Evolutionary conservation across 2,329 filamentous ascomycete species (phyloP).

Genomic region (Ceratocystis destructans): DNA sequence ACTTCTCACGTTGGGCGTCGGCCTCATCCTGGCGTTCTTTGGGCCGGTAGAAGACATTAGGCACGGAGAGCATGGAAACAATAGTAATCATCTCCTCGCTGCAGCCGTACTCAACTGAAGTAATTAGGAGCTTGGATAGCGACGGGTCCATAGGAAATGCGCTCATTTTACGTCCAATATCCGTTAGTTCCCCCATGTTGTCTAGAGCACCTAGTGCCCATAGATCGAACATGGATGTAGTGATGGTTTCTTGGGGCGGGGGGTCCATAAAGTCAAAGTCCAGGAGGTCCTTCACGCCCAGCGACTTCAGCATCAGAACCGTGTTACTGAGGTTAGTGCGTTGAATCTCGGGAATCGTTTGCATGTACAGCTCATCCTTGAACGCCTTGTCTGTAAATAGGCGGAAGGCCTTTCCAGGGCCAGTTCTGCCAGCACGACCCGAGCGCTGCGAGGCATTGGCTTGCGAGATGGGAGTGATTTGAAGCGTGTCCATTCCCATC

Average conservation of each 20-base stretch:
- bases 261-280: slow-evolving; percentile 99
- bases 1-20: slow-evolving; percentile 89
- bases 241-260: slow-evolving; percentile 93
- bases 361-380: slow-evolving; percentile 89
- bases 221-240: slow-evolving; percentile 90
- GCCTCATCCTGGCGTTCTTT: slow-evolving; percentile 96
- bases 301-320: slow-evolving; percentile 80
- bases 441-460: slow-evolving; percentile 90
- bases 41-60: slow-evolving; percentile 90
- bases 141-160: slow-evolving; percentile 97
- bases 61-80: slow-evolving; percentile 93
- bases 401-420: slow-evolving; percentile 87
- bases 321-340: slow-evolving; percentile 92
- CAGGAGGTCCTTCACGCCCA: slow-evolving; percentile 83
- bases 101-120: slow-evolving; percentile 75
- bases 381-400: slow-evolving; percentile 90
- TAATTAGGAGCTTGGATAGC: slow-evolving; percentile 87
- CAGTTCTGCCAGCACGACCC: slow-evolving; percentile 84
- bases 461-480: slow-evolving; percentile 94
- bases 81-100: slow-evolving; percentile 98
- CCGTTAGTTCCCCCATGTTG: slow-evolving; percentile 83
- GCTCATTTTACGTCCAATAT: slow-evolving; percentile 83
- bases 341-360: slow-evolving; percentile 96
- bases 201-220: slow-evolving; percentile 92
- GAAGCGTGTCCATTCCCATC: slow-evolving; percentile 98